Conservation (phyloP, 2,329 filamentous ascomycete genomes). For the Xylariaceae sp. region DNA sequence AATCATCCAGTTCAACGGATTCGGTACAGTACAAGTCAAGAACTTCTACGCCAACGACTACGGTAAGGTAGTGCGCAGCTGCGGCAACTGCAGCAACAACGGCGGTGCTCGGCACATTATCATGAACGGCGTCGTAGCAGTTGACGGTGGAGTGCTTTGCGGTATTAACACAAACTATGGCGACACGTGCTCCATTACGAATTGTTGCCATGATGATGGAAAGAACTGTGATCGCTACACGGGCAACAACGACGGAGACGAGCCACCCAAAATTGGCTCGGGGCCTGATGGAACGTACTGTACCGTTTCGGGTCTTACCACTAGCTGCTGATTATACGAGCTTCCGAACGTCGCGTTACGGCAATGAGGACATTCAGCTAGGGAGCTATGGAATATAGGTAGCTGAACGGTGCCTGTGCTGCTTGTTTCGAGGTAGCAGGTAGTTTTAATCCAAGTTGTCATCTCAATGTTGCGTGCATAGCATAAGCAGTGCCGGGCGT, state of each 20-base stretch:
- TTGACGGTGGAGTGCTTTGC: conserved; percentile 40
- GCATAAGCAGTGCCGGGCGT: no score
- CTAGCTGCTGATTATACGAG: no score
- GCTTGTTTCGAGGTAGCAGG: no score
- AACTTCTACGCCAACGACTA: conserved; percentile 42
- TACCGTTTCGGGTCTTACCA: no score
- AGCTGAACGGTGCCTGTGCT: no score
- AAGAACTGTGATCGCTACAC: conserved; percentile 35
- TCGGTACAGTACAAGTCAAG: conserved; percentile 37
- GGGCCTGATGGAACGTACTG: conserved; percentile 23
- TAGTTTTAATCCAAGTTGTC: no score
- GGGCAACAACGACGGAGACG: conserved; percentile 36
- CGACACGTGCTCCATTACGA: conserved; percentile 43
- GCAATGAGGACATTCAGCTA: no score
- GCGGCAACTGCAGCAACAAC: conserved; percentile 46
- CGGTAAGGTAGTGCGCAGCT: conserved; percentile 50
- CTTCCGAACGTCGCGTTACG: no score
- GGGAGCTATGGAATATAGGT: no score
- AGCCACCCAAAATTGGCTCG: conserved; percentile 37
- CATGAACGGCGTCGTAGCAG: conserved; percentile 42
- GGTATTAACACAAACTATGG: conserved; percentile 53
- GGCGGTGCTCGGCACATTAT: conserved; percentile 42
- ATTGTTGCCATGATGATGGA: conserved; percentile 34
- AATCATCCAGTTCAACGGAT: conserved; percentile 40
- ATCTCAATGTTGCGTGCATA: no score